Evolutionary conservation across 768 basidiomycete genomes (phyloP).

Genomic region (Scleroderma bovista): DNA sequence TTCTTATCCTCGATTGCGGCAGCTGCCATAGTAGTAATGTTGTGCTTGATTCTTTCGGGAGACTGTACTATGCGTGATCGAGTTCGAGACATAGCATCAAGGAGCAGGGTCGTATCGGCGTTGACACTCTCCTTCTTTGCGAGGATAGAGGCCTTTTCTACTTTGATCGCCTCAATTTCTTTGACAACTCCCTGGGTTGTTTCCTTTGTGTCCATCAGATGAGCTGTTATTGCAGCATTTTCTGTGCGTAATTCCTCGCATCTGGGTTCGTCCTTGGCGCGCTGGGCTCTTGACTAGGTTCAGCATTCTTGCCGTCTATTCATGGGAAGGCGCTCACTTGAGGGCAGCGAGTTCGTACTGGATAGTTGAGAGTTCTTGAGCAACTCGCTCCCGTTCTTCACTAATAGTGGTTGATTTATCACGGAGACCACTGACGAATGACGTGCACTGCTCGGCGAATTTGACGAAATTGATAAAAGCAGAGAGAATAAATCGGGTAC

Average conservation of each 20-base stretch:
- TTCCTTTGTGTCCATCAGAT: slow-evolving; percentile 67
- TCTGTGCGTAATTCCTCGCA: slow-evolving; percentile 54
- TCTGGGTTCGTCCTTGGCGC: slow-evolving; percentile 64
- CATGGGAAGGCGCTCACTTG: slow-evolving; percentile 40
- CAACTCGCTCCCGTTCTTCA: slow-evolving; percentile 56
- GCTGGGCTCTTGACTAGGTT: slow-evolving; percentile 42
- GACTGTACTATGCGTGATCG: slow-evolving; percentile 82
- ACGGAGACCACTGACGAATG: slow-evolving; percentile 57
- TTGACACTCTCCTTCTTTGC: slow-evolving; percentile 67
- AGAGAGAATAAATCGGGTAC: slow-evolving; percentile 72
- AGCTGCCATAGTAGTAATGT: slow-evolving; percentile 69
- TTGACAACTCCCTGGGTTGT: slow-evolving; percentile 52
- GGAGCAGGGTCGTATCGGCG: slow-evolving; percentile 51
- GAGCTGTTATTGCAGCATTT: slow-evolving; percentile 56
- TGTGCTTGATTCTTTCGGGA: slow-evolving; percentile 82
- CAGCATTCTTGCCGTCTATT: not conserved
- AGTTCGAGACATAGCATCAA: slow-evolving; percentile 58
- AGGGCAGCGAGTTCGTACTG: slow-evolving; percentile 48
- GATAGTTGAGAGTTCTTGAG: slow-evolving; percentile 42
- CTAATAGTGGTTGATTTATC: slow-evolving; percentile 52
- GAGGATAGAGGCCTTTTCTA: slow-evolving; percentile 58
- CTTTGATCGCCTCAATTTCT: slow-evolving; percentile 66
- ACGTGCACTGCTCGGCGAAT: slow-evolving; percentile 72
- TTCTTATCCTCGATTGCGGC: slow-evolving; percentile 69
- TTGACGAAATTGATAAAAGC: slow-evolving; percentile 93